Conservation (phyloP, 768 basidiomycete genomes). For the Steccherinum ochraceum region DNA sequence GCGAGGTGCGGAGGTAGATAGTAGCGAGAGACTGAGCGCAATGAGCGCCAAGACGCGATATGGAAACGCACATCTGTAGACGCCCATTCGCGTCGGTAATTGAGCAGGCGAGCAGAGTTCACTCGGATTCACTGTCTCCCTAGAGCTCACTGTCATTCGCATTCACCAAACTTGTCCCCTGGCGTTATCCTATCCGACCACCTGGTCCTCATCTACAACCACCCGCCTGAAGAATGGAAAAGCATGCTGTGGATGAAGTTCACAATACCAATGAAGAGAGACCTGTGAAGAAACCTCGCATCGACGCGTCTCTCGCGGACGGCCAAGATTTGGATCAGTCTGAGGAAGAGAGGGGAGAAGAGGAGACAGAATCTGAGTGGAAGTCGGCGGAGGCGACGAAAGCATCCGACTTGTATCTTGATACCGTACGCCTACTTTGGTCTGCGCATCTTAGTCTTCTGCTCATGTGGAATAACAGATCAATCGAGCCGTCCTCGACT, state of each 20-base stretch:
- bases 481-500: slow-evolving; percentile 85
- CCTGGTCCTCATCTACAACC: too few relatives aligned
- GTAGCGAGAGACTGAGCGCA: too few relatives aligned
- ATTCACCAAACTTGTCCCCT: too few relatives aligned
- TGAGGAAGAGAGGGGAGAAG: slow-evolving; percentile 19
- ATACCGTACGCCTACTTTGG: slow-evolving; percentile 60
- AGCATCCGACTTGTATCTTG: slow-evolving; percentile 87
- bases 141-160: too few relatives aligned
- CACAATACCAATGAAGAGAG: slow-evolving; percentile 21
- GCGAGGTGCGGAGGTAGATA: too few relatives aligned
- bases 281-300: slow-evolving; percentile 23
- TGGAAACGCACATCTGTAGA: neutral
- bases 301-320: slow-evolving; percentile 12
- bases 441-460: slow-evolving; percentile 6
- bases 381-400: slow-evolving; percentile 22
- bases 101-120: too few relatives aligned
- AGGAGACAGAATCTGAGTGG: slow-evolving; percentile 19
- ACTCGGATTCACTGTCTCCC: too few relatives aligned
- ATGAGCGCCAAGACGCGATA: too few relatives aligned
- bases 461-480: slow-evolving; percentile 49
- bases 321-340: neutral
- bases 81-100: too few relatives aligned
- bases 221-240: too few relatives aligned
- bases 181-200: too few relatives aligned
- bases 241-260: too few relatives aligned